Percentiles rank a stretch among this genome's conserved stretches.
Conservation (phyloP, 257 asterid genomes). For the Orobanche coerulescens region DNA sequence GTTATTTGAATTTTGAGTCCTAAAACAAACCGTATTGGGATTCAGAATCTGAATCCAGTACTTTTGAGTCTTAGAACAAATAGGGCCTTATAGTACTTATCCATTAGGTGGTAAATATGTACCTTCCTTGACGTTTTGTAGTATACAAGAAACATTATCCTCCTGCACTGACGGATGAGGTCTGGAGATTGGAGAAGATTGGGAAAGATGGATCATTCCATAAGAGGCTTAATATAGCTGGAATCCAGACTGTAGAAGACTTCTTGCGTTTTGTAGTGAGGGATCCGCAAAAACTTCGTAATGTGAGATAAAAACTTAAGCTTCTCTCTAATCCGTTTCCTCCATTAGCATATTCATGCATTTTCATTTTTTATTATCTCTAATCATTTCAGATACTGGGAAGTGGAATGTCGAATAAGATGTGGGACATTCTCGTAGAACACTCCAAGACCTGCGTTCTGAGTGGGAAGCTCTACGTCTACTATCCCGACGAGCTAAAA, state of each 20-base stretch:
- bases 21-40: too few species aligned
- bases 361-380: constrained; percentile 8
- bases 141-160: constrained; percentile 99
- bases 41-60: too few species aligned
- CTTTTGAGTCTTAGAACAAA: too few species aligned
- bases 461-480: constrained; percentile 79
- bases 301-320: constrained; percentile 41
- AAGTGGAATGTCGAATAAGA: constrained; percentile 95
- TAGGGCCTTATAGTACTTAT: neutral
- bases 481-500: constrained; percentile 76
- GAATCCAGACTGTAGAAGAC: constrained; percentile 75
- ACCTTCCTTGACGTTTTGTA: constrained; percentile 28
- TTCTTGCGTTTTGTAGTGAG: constrained; percentile 63
- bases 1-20: too few species aligned
- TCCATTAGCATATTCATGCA: constrained; percentile 15
- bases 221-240: constrained; percentile 77
- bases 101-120: constrained; percentile 16
- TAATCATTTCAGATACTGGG: constrained; percentile 63
- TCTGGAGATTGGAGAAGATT: constrained; percentile 95
- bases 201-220: constrained; percentile 97
- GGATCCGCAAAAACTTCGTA: constrained; percentile 77
- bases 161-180: constrained; percentile 83
- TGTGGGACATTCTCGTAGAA: constrained; percentile 92
- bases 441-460: constrained; percentile 92
- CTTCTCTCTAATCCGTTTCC: neutral